phyloP scores from a whole-genome alignment of 2,329 filamentous ascomycete species.

The Verticillium tricorpus region DNA sequence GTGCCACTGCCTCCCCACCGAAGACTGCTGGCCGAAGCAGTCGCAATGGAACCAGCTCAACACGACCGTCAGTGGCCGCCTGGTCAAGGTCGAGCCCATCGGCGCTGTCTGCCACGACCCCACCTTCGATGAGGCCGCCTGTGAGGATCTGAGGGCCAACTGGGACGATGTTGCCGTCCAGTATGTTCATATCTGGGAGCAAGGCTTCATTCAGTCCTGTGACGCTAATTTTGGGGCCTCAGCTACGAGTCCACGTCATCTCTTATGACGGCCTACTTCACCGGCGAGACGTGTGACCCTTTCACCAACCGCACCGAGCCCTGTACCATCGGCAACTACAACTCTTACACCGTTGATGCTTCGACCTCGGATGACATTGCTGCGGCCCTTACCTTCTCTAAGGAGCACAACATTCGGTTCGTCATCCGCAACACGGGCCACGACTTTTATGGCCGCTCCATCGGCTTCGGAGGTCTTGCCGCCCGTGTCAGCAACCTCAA shows the following conservation, averaged over 20 bases:
- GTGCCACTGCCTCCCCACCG: background rate
- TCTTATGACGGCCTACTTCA: conserved; percentile 23
- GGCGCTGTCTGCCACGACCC: conserved; percentile 40
- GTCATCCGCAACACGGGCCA: conserved; percentile 46
- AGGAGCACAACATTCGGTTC: conserved; percentile 35
- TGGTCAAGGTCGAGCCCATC: conserved; percentile 40
- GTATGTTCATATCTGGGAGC: background rate
- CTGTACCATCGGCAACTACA: conserved; percentile 28
- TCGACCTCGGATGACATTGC: conserved; percentile 2
- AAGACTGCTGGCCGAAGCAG: background rate
- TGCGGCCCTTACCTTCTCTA: conserved; percentile 28
- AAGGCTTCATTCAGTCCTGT: background rate
- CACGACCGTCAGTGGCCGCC: conserved; percentile 32
- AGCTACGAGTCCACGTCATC: conserved; percentile 22
- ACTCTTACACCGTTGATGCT: conserved; percentile 15
- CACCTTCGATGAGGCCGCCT: conserved; percentile 30
- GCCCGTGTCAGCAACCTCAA: conserved; percentile 37
- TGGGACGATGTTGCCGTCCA: conserved; percentile 13
- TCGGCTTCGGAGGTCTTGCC: conserved; percentile 26
- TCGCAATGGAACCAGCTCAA: conserved; percentile 37
- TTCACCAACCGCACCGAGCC: conserved; percentile 26
- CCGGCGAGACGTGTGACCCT: conserved; percentile 20
- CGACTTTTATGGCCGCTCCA: conserved; percentile 30
- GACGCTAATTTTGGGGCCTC: background rate
- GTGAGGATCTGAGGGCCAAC: conserved; percentile 23